These are phyloP conservation scores for Boletus huronensis DNA, from an alignment of 768 basidiomycete genomes.

Conservation along the genomic window DNA sequence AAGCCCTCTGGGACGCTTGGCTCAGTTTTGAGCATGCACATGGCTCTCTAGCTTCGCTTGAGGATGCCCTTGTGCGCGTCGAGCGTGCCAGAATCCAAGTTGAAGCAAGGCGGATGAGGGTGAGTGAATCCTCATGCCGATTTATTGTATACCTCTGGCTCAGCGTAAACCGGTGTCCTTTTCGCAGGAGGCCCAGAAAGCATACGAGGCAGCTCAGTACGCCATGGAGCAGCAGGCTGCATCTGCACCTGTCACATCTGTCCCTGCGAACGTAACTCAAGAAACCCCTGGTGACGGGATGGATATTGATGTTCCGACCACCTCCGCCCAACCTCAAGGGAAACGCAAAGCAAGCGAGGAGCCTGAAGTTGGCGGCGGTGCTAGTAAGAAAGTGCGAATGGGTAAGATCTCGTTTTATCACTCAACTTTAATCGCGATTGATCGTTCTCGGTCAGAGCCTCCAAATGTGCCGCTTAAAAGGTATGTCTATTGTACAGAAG, in stretches of 20 bases:
- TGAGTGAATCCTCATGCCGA: slow-evolving; percentile 25
- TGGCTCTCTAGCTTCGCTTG: slow-evolving; percentile 66
- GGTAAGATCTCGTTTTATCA: slow-evolving; percentile 40
- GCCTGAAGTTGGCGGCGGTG: slow-evolving; percentile 34
- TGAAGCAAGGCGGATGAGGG: slow-evolving; percentile 63
- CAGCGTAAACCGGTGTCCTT: not conserved
- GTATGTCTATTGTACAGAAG: slow-evolving; percentile 30
- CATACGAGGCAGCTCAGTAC: slow-evolving; percentile 48
- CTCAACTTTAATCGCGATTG: not conserved
- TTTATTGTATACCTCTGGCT: not conserved
- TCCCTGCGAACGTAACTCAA: slow-evolving; percentile 5
- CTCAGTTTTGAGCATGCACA: slow-evolving; percentile 80
- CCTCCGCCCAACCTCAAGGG: slow-evolving; percentile 39
- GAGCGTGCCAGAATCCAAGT: slow-evolving; percentile 62
- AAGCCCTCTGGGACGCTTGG: slow-evolving; percentile 92
- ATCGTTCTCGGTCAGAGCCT: slow-evolving; percentile 34
- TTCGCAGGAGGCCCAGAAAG: slow-evolving; percentile 61
- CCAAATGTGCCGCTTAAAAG: slow-evolving; percentile 55
- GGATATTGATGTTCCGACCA: slow-evolving; percentile 38
- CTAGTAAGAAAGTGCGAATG: slow-evolving; percentile 59
- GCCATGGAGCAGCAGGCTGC: slow-evolving; percentile 40
- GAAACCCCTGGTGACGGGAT: slow-evolving; percentile 27
- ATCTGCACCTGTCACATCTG: slow-evolving; percentile 29
- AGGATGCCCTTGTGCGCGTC: slow-evolving; percentile 58
- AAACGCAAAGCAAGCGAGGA: slow-evolving; percentile 67